Conservation (phyloP, 2,329 filamentous ascomycete species). For the Colletotrichum sp. region DNA sequence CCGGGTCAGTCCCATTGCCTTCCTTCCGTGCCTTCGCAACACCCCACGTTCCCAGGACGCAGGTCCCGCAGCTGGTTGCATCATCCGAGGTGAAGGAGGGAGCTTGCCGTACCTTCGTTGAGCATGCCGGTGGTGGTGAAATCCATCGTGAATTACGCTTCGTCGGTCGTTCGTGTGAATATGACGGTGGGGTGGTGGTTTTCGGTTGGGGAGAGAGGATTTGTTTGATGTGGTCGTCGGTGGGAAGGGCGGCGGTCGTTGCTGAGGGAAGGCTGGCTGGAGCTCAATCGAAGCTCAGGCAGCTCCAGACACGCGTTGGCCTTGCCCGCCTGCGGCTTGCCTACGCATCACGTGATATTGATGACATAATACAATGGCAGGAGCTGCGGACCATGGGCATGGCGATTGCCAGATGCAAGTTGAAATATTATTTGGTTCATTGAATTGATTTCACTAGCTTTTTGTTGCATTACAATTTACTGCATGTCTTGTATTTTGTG, state of each 20-base stretch:
- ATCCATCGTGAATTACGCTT: conserved; percentile 52
- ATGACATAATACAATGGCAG: background rate
- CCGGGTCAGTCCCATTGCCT: background rate
- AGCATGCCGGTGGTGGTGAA: conserved; percentile 67
- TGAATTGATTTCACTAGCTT: background rate
- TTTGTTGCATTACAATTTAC: background rate
- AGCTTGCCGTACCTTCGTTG: conserved; percentile 60
- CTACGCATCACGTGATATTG: conserved; percentile 27
- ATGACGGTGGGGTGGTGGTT: background rate
- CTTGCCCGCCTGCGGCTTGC: conserved; percentile 1
- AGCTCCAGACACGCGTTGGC: conserved; percentile 49
- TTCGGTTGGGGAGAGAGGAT: background rate
- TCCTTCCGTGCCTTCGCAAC: background rate
- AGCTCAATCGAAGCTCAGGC: conserved; percentile 49
- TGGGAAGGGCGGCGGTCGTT: conserved; percentile 11
- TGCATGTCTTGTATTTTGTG: background rate
- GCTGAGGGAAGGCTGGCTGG: conserved; percentile 36
- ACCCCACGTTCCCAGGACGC: background rate
- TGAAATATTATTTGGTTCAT: background rate
- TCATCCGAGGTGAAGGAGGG: background rate
- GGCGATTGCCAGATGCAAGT: background rate
- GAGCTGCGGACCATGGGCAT: background rate
- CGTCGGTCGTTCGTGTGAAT: conserved; percentile 22
- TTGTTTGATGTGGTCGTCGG: conserved; percentile 26
- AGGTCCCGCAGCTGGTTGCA: background rate